A percentile compares a stretch with the other conserved stretches of the same genome.
phyloP scores from a whole-genome alignment of 2,329 filamentous ascomycete genomes.

The Aspergillus alliaceus region DNA sequence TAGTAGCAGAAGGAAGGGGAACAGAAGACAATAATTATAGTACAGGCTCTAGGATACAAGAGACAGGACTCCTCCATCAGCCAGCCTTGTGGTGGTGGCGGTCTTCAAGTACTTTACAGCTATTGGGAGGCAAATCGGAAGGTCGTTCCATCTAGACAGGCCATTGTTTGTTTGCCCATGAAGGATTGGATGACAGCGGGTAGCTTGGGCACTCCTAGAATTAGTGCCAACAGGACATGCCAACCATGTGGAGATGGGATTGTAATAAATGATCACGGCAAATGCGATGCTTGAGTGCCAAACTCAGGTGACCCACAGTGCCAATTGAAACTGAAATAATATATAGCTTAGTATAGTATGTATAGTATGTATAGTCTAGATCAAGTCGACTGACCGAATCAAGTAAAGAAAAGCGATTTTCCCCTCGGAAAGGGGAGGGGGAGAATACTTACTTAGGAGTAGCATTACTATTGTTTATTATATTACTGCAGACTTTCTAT shows the following conservation, averaged over 20 bases:
- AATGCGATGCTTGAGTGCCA: too few relatives aligned
- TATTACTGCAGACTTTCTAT: too few relatives aligned
- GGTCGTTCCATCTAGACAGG: neutral
- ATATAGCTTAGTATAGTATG: too few relatives aligned
- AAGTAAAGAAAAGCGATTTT: neutral
- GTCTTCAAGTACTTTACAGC: constrained; percentile 2
- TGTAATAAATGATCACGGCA: too few relatives aligned
- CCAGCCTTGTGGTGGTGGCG: constrained; percentile 9
- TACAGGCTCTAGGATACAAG: too few relatives aligned
- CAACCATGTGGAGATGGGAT: constrained; percentile 32
- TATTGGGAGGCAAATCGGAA: constrained; percentile 3
- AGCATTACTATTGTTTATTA: too few relatives aligned
- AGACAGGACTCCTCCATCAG: constrained; percentile 3
- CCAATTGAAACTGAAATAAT: too few relatives aligned
- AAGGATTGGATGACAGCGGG: neutral
- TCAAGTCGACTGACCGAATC: neutral
- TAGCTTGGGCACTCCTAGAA: too few relatives aligned
- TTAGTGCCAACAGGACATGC: constrained; percentile 21
- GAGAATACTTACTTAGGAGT: too few relatives aligned
- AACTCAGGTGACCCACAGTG: too few relatives aligned
- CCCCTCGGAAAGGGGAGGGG: too few relatives aligned
- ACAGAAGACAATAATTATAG: neutral
- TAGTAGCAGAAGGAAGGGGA: neutral
- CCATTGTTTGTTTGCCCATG: neutral
- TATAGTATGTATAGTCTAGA: too few relatives aligned